Base-by-base conservation (phyloP, 2,329 filamentous ascomycete species). In the Fusarium nygamai region DNA sequence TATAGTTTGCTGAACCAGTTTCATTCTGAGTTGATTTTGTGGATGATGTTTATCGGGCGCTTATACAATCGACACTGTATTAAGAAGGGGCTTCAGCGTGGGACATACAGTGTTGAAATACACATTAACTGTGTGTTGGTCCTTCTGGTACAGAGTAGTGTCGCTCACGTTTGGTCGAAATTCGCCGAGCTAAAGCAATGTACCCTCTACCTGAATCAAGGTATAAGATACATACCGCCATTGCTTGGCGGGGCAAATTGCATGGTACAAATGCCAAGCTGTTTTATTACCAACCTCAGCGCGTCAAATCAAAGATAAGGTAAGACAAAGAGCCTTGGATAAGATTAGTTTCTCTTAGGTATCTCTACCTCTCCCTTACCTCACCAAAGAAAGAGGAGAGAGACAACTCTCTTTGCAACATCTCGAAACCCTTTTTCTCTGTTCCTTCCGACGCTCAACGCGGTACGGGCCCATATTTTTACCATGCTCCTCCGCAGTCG, bases 401-500 rank as follows among this genome's bases (percentile, higher is more conserved):
- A 48, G 38, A 47, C 51, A 34, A 44, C 31, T 46, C 36, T 39
- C 31, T 51, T 53, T 65, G 36, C 51, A 58, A 65, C 60, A 53
- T 58, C 59, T 33, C 27, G 46, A 27, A 31, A 44, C 33, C 34
- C 41, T 50, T 27, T 43, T 33, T 33, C 34, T 50, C 34, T 46
- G 36, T 24, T 34, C 47, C 39, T 36, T 39, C 62, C 53, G 54
- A 47, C 61, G 24, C 61, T 47, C 65, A 36, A 53, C 31, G 31
- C 48, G 33, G 50, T 39, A 58, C 69, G 70, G 65, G 54, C 60
- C 53, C 62, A 38, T 67, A 59, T 51, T 64, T 50, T 57, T 56
- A 68, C 24, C 59, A 78, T 78, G 76, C 57, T 78, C 51, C 60
- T 75, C 67, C 76, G 76, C 56, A 78, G 66, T 34, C 71, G 70